Conservation (phyloP, 129 eudicot species). For the Arctium lappa region DNA sequence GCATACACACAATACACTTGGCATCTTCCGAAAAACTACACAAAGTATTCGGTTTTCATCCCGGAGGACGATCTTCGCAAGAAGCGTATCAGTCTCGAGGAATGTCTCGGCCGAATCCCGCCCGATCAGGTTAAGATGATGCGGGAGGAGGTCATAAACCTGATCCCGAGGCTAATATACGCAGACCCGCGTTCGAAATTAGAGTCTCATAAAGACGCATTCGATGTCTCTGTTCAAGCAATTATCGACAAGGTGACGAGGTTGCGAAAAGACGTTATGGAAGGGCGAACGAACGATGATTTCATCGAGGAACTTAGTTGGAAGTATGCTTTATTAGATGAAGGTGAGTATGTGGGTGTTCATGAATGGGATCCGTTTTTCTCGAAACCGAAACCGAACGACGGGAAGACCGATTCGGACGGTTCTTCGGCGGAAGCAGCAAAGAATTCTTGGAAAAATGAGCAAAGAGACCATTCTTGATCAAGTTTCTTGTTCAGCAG, state of each 20-base stretch:
- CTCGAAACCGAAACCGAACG: conserved; percentile 58
- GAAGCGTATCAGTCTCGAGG: conserved; percentile 30
- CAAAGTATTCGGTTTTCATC: conserved; percentile 53
- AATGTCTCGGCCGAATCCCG: conserved; percentile 33
- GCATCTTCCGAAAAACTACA: conserved; percentile 48
- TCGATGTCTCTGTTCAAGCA: conserved; percentile 60
- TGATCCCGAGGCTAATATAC: conserved; percentile 48
- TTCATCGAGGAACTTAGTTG: conserved; percentile 87
- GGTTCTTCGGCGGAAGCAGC: conserved; percentile 59
- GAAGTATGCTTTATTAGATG: conserved; percentile 85
- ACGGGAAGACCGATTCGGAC: conserved; percentile 33
- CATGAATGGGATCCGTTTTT: conserved; percentile 96
- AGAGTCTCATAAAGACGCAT: conserved; percentile 45
- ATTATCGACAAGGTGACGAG: conserved; percentile 75
- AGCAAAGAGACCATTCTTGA: conserved; percentile 66
- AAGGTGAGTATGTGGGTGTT: conserved; percentile 65
- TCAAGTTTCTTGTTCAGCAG: neutral
- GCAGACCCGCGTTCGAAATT: conserved; percentile 40
- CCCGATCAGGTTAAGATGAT: conserved; percentile 29
- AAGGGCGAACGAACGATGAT: conserved; percentile 57
- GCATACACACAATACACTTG: conserved; percentile 53
- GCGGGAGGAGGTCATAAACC: conserved; percentile 49
- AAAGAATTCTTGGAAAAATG: conserved; percentile 83
- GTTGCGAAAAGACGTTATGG: conserved; percentile 65
- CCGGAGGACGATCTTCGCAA: conserved; percentile 38